phyloP scores from a whole-genome alignment of 1,284 basidiomycete species.

The Cryptococcus maquisensis region DNA sequence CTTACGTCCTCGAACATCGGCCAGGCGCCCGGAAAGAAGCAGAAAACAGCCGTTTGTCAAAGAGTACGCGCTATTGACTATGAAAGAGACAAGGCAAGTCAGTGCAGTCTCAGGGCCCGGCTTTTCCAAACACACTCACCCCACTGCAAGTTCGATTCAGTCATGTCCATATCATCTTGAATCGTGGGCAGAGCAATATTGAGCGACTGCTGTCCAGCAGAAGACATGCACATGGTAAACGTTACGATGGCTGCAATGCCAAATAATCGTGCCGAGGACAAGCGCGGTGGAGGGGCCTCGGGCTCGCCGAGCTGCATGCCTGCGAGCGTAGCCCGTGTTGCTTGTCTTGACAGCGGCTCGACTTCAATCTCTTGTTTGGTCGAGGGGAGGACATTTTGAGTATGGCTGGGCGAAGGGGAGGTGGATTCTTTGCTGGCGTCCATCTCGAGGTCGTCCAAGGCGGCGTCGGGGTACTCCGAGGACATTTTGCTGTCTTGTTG shows the following conservation, averaged over 20 bases:
- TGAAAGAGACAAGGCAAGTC: no score
- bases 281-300: not conserved
- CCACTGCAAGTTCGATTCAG: constrained; percentile 2
- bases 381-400: no score
- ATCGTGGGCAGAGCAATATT: constrained; percentile 63
- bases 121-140: constrained; percentile 34
- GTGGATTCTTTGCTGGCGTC: not conserved
- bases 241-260: constrained; percentile 27
- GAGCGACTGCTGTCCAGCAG: constrained; percentile 32
- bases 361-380: no score
- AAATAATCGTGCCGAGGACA: constrained; percentile 19
- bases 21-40: constrained; percentile 64
- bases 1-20: constrained; percentile 68
- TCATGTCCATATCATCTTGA: constrained; percentile 44
- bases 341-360: no score
- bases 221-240: constrained; percentile 23
- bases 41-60: constrained; percentile 62
- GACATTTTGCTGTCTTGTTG: no score
- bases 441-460: no score
- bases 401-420: no score
- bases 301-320: not conserved
- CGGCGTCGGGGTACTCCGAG: no score
- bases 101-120: not conserved
- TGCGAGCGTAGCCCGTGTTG: no score
- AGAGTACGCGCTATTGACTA: constrained; percentile 58